Base-by-base conservation (phyloP, 108 stramenopile genomes). In the Conticribra weissflogii region DNA sequence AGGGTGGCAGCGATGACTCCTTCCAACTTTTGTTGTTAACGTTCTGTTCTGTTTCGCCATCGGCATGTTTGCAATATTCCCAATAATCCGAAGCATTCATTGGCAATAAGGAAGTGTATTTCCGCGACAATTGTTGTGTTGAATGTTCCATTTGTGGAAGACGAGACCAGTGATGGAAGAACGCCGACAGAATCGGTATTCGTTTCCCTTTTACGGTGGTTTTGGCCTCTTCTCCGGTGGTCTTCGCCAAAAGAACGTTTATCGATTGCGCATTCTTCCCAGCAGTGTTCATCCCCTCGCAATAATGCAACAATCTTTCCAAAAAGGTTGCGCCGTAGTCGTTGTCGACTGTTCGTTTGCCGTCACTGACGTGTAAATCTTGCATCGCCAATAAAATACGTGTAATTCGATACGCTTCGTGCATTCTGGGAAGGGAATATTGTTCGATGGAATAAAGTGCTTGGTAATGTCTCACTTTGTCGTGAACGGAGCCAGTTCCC, bases 371-470 rank as follows among this genome's bases (percentile, higher is more conserved):
- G 17, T 61, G 33, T 41, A 73, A 27, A 25, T 74, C 72, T 53
- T 69, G 72, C 72, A 79, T 21, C 1, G 72, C 15, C 22, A 69
- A 17, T 16, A 79, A 32, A 9, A 79, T 68, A 1, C 72, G 21
- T 9, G 78, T 74, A 16, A 74, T 55, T 33, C 78, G 34, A 29
- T 68, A 65, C 5, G 72, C 72, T 47, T 74, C 67, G 12, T 68
- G 66, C 78, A 67, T 79, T 61, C 78, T 23, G 19, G 66, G 66
- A 12, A 79, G 66, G 12, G 78, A 79, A 60, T 68, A 79, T 12
- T 25, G 34, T 34, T 74, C 78, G n/a, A 68, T 21, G 2, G 73
- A 69, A 4, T 30, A n/a, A n/a, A 74, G 41, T 0, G 66, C 66
- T 8, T 33, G n/a, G n/a, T n/a, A n/a, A n/a, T n/a, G n/a, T n/a